Evolutionary conservation across 1,284 basidiomycete genomes (phyloP), one percentile per base, ranked within the genome.

Genomic region (Athelia sp.): DNA sequence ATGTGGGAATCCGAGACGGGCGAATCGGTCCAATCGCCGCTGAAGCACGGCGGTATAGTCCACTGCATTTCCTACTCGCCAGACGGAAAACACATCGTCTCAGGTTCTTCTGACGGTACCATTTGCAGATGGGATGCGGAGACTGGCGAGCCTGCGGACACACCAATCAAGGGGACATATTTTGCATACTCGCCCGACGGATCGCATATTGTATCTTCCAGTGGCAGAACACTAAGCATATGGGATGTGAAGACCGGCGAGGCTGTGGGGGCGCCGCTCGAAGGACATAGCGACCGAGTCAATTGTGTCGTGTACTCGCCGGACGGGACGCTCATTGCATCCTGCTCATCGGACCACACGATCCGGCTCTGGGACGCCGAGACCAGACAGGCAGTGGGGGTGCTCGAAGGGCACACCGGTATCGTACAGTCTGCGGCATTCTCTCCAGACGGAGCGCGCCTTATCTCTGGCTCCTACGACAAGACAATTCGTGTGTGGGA

Each of bases 381-480:
- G 11, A 11, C 32, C 11, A n/a, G 32, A 11, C 11, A 34, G 11
- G n/a, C n/a, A 11, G 32, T 34, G n/a, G 11, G 11, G 32, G 32
- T 11, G 11, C n/a, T 58, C 18, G 49, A 51, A 8, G 47, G 49
- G 3, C 54, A 57, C 32, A 48, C 29, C 18, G 19, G 34, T 14
- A 18, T n/a, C 8, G 53, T 53, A 3, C 15, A 23, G 11, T 47
- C 54, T 3, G 49, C 54, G 26, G 54, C 50, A 14, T 54, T 54
- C 47, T 58, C 56, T 3, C 50, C 51, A 3, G 55, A 60, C 46
- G 55, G 56, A 31, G 43, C 17, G 23, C 26, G 35, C 17, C 38
- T 59, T 38, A 54, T 52, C 8, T 58, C 58, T 11, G 59, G 55
- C n/a, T 56, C 56, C 19, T 22, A 15, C 2, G 52, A 58, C 36